Evolutionary conservation across 208 protist species (phyloP).

Genomic region (Vickermania ingenoplastis): DNA sequence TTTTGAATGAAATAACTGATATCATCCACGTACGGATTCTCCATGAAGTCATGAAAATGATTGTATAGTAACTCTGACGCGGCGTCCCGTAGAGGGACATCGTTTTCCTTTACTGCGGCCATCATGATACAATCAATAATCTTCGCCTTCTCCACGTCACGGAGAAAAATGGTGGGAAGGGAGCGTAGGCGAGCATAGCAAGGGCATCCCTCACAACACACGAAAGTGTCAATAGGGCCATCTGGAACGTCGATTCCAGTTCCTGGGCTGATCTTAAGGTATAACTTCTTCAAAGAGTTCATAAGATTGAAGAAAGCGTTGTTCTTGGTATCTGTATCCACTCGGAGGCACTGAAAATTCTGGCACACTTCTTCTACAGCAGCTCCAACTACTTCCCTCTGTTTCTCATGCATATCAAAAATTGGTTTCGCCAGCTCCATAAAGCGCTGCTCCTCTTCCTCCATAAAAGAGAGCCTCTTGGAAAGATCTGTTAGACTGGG

Average conservation of each 20-base stretch:
- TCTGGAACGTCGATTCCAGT: conserved; percentile 19
- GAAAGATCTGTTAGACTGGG: conserved; percentile 21
- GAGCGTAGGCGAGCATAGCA: conserved; percentile 45
- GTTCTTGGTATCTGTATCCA: conserved; percentile 21
- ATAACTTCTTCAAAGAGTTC: conserved; percentile 48
- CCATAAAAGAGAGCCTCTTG: conserved; percentile 29
- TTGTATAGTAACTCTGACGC: conserved; percentile 29
- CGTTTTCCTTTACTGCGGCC: conserved; percentile 45
- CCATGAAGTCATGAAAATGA: conserved; percentile 40
- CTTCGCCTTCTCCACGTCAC: conserved; percentile 67
- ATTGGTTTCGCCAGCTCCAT: conserved; percentile 36
- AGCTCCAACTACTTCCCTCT: conserved; percentile 16
- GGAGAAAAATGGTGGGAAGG: conserved; percentile 53
- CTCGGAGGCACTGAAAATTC: conserved; percentile 24
- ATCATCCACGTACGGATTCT: conserved; percentile 40
- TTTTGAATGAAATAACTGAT: conserved; percentile 55
- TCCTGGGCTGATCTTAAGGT: conserved; percentile 45
- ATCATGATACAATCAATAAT: conserved; percentile 73
- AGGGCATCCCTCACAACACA: conserved; percentile 62
- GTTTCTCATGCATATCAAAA: conserved; percentile 13
- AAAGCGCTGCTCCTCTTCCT: conserved; percentile 32
- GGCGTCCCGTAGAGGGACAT: conserved; percentile 29
- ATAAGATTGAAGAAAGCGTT: conserved; percentile 36
- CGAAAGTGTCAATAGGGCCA: conserved; percentile 44
- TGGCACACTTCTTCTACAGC: conserved; percentile 22